Evolutionary conservation across 2,329 filamentous ascomycete species (phyloP).

Genomic region (Scopulariopsis brevicaulis): DNA sequence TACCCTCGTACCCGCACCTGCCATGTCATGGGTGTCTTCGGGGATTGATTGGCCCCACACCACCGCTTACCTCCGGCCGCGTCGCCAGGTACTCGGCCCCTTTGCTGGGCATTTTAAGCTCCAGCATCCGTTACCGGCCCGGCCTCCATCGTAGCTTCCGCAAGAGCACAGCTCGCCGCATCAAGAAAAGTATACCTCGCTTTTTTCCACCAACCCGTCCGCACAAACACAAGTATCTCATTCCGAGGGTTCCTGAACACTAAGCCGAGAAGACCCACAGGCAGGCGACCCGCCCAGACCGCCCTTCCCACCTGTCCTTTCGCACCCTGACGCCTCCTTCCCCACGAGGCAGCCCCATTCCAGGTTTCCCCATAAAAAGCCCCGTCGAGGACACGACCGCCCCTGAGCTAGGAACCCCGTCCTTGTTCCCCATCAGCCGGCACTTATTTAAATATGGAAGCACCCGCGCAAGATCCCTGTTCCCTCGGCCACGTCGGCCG

Average conservation of each 20-base stretch:
- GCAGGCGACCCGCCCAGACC: not conserved
- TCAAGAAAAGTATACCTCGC: too few species aligned
- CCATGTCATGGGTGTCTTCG: too few species aligned
- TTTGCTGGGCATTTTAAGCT: too few species aligned
- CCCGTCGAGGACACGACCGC: not conserved
- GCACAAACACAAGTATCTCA: not conserved
- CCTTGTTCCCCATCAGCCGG: not conserved
- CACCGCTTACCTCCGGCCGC: too few species aligned
- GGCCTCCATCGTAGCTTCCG: too few species aligned
- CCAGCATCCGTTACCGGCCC: too few species aligned
- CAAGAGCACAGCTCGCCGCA: too few species aligned
- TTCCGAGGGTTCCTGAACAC: not conserved
- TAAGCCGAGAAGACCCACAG: not conserved
- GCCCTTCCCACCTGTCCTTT: not conserved
- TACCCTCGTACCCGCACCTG: not conserved
- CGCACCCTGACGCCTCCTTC: not conserved
- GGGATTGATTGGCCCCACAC: too few species aligned
- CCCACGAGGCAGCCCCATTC: not conserved
- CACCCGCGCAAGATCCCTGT: not conserved
- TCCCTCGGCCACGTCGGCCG: not conserved
- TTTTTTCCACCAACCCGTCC: too few species aligned
- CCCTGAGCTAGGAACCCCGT: not conserved
- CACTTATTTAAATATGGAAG: not conserved
- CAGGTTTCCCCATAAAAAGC: not conserved
- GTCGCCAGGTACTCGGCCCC: too few species aligned